A percentile compares a stretch with the other conserved stretches of the same genome.
phyloP scores from a whole-genome alignment of 768 basidiomycete species.

The Boletus sensibilis region DNA sequence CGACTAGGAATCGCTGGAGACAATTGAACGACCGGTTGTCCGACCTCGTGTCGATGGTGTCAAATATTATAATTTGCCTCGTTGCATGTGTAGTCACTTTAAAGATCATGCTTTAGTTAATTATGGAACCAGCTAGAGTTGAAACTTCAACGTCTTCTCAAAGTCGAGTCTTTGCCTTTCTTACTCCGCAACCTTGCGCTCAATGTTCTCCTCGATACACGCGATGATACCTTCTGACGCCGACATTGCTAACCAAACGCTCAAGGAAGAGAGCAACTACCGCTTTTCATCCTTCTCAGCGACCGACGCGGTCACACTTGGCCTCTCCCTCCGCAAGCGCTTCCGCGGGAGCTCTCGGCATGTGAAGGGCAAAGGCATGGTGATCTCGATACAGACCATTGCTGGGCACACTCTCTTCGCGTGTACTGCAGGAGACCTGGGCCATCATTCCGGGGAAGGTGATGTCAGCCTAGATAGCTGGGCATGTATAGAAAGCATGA shows the following conservation, averaged over 20 bases:
- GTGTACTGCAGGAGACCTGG: slow-evolving; percentile 82
- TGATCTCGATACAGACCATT: slow-evolving; percentile 77
- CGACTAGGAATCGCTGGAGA: not conserved
- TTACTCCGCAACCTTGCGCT: slow-evolving; percentile 12
- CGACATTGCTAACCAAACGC: slow-evolving; percentile 67
- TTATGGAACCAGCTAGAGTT: not conserved
- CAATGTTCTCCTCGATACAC: slow-evolving; percentile 65
- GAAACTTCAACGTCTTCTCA: not conserved
- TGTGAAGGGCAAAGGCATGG: slow-evolving; percentile 74
- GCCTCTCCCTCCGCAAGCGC: slow-evolving; percentile 78
- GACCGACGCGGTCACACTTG: slow-evolving; percentile 76
- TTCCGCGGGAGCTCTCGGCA: slow-evolving; percentile 73
- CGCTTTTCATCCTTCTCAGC: slow-evolving; percentile 75
- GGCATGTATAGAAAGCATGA: slow-evolving; percentile 75
- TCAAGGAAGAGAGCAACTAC: slow-evolving; percentile 66
- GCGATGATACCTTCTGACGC: slow-evolving; percentile 65
- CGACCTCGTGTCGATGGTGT: not conserved
- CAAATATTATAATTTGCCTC: not conserved
- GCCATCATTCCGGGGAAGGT: slow-evolving; percentile 59
- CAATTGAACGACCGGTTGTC: not conserved
- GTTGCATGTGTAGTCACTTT: not conserved
- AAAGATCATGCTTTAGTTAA: not conserved
- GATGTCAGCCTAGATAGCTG: slow-evolving; percentile 83
- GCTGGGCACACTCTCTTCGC: slow-evolving; percentile 78
- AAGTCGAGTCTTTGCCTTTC: not conserved